Evolutionary conservation across 2,329 filamentous ascomycete species (phyloP), one percentile per base, ranked within the genome.

Genomic region (Scedosporium dehoogii): DNA sequence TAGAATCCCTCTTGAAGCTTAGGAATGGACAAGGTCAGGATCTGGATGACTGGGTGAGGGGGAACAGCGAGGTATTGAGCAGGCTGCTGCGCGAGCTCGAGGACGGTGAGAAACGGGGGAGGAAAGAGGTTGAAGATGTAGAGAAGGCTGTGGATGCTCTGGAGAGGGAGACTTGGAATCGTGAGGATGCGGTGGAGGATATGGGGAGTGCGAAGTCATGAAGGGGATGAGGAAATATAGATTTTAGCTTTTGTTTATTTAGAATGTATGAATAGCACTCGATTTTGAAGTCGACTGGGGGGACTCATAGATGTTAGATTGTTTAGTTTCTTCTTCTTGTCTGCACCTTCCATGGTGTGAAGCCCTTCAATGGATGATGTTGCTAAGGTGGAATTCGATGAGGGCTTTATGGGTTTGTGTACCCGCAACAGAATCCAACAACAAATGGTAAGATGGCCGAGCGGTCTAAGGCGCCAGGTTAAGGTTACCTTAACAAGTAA

Each of bases 91-190:
- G 80, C 70, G 67, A 67, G 58, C 74, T 73, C 64, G 85, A 93
- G 61, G 77, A 87, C 55, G 71, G 73, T n/a, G 74, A 76, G 48
- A 82, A 92, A 2, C 78, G 81, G 68, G 67, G 92, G 71, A 81
- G 88, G 70, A 75, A 80, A 59, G 82, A 83, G 25, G 83, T 80
- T 70, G 67, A 67, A 58, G 74, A 73, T 64, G 85, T 94, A 61
- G 77, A 87, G 57, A 71, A 73, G n/a, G 74, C 76, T 48, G 82
- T 92, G 2, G 78, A 81, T 68, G 67, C 67, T 44, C 73, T 96
- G 56, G 92, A 96, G 76, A 78, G 78, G 68, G 78, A 80, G 63
- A 91, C 87, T 38, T 96, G 92, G 91, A 82, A 92, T 73, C 78
- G 85, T 63, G 73, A 76, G 42, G 88, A 83, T 71, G 90, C 90